Conservation (phyloP, 208 protist species). For the Acanthamoeba triangularis region DNA sequence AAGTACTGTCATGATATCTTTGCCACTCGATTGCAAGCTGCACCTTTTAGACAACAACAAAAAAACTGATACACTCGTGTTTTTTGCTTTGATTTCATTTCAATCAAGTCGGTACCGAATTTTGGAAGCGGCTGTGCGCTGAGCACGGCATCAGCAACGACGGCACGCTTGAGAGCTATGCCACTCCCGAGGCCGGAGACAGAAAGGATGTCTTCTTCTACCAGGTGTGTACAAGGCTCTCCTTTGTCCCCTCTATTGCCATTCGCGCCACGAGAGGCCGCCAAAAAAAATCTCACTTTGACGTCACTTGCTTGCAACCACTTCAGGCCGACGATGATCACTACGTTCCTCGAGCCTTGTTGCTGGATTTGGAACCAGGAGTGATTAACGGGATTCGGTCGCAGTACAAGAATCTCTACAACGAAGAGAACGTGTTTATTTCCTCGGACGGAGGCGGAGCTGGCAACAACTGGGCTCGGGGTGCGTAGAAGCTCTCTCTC, state of each 20-base stretch:
- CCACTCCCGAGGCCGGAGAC: conserved; percentile 94
- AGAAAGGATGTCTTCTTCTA: conserved; percentile 99
- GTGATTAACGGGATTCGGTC: conserved; percentile 97
- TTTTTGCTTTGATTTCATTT: too few species aligned
- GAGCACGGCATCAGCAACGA: conserved; percentile 99
- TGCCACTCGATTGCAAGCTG: too few species aligned
- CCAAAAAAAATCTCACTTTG: too few species aligned
- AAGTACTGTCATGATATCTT: too few species aligned
- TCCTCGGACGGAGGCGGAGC: conserved; percentile 97
- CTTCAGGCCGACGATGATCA: conserved; percentile 99
- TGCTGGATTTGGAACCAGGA: conserved; percentile 99
- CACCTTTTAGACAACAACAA: too few species aligned
- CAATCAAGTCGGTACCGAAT: conserved; percentile 99
- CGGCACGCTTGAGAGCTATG: conserved; percentile 97
- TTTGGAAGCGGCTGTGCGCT: conserved; percentile 99
- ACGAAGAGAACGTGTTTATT: conserved; percentile 99
- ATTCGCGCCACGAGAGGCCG: too few species aligned
- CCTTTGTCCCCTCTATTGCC: too few species aligned
- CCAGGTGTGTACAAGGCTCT: conserved; percentile 92
- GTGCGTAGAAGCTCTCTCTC: conserved; percentile 73
- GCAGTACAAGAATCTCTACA: conserved; percentile 98
- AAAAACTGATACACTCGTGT: too few species aligned
- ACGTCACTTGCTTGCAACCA: too few species aligned
- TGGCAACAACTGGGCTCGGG: conserved; percentile 99
- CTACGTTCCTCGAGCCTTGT: conserved; percentile 99